These are phyloP conservation scores for Stylonectria norvegica DNA, from an alignment of 2,329 filamentous ascomycete genomes.

Conservation along the genomic window DNA sequence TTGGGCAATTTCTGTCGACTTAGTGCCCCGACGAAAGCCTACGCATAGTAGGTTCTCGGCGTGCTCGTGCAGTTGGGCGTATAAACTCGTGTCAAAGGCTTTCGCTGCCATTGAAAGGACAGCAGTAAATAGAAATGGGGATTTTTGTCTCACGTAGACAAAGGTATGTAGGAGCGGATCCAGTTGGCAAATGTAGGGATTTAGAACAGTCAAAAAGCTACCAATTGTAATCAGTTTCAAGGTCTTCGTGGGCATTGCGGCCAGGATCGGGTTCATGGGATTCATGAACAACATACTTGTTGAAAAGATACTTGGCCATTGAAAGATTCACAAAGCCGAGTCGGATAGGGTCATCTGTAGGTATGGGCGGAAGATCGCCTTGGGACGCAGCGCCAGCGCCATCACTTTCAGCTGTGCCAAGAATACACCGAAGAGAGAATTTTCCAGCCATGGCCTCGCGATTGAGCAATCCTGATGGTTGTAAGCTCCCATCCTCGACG, in stretches of 20 bases:
- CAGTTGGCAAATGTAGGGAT: conserved; percentile 40
- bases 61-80: conserved; percentile 16
- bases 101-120: conserved; percentile 36
- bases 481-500: conserved; percentile 14
- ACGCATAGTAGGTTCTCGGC: conserved; percentile 29
- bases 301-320: conserved; percentile 5
- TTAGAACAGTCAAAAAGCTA: conserved; percentile 37
- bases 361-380: background rate
- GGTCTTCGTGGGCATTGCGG: no score
- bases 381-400: conserved; percentile 1
- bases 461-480: conserved; percentile 33
- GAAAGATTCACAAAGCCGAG: conserved; percentile 8
- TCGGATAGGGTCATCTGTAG: conserved; percentile 6
- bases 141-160: conserved; percentile 32
- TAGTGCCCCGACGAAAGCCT: conserved; percentile 31
- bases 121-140: conserved; percentile 35
- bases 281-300: conserved; percentile 1
- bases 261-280: no score
- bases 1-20: conserved; percentile 38
- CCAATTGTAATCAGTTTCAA: background rate
- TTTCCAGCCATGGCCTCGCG: conserved; percentile 31
- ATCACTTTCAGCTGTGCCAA: conserved; percentile 18
- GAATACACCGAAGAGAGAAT: conserved; percentile 34
- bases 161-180: conserved; percentile 38
- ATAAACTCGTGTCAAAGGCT: conserved; percentile 33